phyloP scores from a whole-genome alignment of 768 basidiomycete genomes.

The Mrakia gelida region DNA sequence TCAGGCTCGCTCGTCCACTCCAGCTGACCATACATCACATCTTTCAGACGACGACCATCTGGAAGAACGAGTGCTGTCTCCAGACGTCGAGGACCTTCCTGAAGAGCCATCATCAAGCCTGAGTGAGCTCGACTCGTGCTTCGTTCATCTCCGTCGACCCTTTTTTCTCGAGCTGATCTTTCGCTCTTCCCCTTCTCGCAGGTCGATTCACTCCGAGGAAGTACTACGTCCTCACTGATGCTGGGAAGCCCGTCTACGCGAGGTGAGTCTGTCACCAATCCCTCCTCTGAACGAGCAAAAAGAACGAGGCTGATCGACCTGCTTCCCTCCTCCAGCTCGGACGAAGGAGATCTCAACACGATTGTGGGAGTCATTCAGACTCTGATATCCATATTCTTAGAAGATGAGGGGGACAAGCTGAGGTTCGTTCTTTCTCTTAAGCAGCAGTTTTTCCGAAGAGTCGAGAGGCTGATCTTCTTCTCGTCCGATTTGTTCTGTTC shows the following conservation, averaged over 20 bases:
- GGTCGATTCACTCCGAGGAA: conserved; percentile 44
- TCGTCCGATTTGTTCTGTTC: no score
- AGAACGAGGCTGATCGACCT: not conserved
- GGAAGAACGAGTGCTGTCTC: no score
- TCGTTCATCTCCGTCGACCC: conserved; percentile 4
- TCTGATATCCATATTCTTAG: conserved; percentile 77
- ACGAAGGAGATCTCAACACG: conserved; percentile 58
- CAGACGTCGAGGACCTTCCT: not conserved
- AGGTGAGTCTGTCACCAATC: conserved; percentile 53
- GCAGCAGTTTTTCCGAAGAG: conserved; percentile 38
- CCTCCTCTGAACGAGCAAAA: not conserved
- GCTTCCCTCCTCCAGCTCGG: conserved; percentile 52
- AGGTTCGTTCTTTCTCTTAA: conserved; percentile 38
- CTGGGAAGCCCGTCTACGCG: conserved; percentile 94
- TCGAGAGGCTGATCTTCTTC: not conserved
- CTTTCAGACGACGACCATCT: no score
- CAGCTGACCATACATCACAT: not conserved
- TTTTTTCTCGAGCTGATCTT: not conserved
- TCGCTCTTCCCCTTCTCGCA: not conserved
- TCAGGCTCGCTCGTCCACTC: not conserved
- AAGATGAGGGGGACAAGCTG: conserved; percentile 73
- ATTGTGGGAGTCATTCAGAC: conserved; percentile 92
- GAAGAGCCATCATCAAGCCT: not conserved
- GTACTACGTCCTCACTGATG: conserved; percentile 89
- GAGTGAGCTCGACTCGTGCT: conserved; percentile 1